phyloP scores from a whole-genome alignment of 192 early-diverging fungal genomes.

The Mortierella claussenii region DNA sequence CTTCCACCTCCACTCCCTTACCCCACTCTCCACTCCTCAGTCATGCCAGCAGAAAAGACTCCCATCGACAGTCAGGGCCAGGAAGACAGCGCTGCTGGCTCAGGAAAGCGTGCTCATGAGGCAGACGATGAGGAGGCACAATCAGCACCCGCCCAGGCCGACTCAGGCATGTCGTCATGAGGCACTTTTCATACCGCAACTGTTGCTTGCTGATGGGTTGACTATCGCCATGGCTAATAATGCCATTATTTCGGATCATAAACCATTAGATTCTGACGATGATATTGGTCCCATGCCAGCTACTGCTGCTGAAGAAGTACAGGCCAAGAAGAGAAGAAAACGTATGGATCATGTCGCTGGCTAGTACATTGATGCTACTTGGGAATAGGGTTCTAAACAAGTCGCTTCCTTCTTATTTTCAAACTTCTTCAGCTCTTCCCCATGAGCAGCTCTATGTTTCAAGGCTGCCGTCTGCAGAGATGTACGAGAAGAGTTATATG shows the following conservation, averaged over 20 bases:
- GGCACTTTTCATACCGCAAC: not conserved
- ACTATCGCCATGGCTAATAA: not conserved
- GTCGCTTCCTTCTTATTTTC: not conserved
- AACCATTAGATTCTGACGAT: slow-evolving; percentile 33
- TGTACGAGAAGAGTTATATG: slow-evolving; percentile 97
- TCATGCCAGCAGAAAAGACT: slow-evolving; percentile 43
- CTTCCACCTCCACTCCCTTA: not conserved
- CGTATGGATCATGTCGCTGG: no score
- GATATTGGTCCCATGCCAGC: slow-evolving; percentile 52
- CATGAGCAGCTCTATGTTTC: slow-evolving; percentile 84
- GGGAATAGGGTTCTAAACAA: no score
- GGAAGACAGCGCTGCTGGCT: not conserved
- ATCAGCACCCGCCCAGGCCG: not conserved
- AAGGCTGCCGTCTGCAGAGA: slow-evolving; percentile 85
- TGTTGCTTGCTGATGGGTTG: not conserved
- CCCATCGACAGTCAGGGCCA: slow-evolving; percentile 6
- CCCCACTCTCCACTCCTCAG: no score
- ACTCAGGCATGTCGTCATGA: slow-evolving; percentile 32
- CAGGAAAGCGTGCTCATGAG: slow-evolving; percentile 38
- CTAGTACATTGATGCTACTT: no score
- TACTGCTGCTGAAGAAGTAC: slow-evolving; percentile 16
- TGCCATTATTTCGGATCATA: not conserved
- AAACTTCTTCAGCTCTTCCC: slow-evolving; percentile 48
- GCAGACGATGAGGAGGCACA: not conserved
- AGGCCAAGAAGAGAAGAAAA: slow-evolving; percentile 30